phyloP scores from a whole-genome alignment of 2,329 filamentous ascomycete genomes.

The Colletotrichum agaves region DNA sequence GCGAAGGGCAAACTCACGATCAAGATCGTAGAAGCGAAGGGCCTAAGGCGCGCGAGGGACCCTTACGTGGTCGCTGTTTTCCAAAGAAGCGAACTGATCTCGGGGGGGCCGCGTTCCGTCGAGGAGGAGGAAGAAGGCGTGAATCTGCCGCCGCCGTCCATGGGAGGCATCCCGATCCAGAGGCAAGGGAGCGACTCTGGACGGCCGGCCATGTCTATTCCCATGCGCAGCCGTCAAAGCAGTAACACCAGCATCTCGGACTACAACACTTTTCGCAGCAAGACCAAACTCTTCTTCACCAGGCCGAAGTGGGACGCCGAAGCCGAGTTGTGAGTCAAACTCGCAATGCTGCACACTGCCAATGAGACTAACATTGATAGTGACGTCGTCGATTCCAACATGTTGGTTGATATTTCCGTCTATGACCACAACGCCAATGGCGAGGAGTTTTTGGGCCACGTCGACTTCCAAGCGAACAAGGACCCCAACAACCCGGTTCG shows the following conservation, averaged over 20 bases:
- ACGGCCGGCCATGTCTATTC: slow-evolving; percentile 87
- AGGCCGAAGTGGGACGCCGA: slow-evolving; percentile 96
- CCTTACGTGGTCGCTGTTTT: slow-evolving; percentile 98
- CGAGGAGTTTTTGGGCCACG: slow-evolving; percentile 92
- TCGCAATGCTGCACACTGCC: background rate
- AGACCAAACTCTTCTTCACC: slow-evolving; percentile 71
- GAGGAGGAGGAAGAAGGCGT: slow-evolving; percentile 72
- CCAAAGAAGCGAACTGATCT: slow-evolving; percentile 96
- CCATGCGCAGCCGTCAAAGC: slow-evolving; percentile 96
- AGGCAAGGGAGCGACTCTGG: slow-evolving; percentile 84
- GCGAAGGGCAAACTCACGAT: slow-evolving; percentile 90
- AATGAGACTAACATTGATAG: slow-evolving; percentile 56
- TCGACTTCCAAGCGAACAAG: slow-evolving; percentile 77
- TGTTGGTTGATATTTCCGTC: slow-evolving; percentile 90
- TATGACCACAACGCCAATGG: slow-evolving; percentile 85
- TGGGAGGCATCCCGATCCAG: slow-evolving; percentile 69
- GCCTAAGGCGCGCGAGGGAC: slow-evolving; percentile 82
- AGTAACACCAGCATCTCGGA: slow-evolving; percentile 90
- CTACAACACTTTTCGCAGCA: slow-evolving; percentile 67
- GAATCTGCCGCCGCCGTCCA: slow-evolving; percentile 55
- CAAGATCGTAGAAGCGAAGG: slow-evolving; percentile 86
- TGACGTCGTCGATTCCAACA: slow-evolving; percentile 92
- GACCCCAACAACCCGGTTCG: slow-evolving; percentile 78
- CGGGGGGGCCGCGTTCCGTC: slow-evolving; percentile 77
- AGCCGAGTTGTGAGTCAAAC: slow-evolving; percentile 83